Base-by-base conservation (phyloP, 2,329 filamentous ascomycete genomes). In the Aspergillus melleus region DNA sequence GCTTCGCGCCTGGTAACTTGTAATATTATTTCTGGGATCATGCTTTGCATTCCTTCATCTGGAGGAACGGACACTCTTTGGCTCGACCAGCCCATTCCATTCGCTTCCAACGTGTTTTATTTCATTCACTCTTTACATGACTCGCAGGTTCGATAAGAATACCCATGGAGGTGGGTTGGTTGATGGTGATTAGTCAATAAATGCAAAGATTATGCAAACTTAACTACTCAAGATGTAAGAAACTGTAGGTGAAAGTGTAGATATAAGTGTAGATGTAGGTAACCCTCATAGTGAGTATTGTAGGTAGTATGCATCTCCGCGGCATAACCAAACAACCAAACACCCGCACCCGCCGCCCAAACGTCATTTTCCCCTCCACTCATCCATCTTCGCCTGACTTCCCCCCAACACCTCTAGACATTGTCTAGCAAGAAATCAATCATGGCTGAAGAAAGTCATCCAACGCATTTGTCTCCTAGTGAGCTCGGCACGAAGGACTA, bases 401-500 rank as follows among this genome's bases (percentile, higher is more conserved):
- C 44, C 12, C 8, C 12, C 19, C 44, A 22, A 20, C 44, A n/a
- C 22, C 44, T 12, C 14, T 11, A 47, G 19, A 11, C 44, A 11
- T 20, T 47, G 46, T 44, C 32, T 30, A 58, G 19, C 10, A 30
- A 16, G 12, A 12, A 32, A 29, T 12, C 19, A 51, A 54, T 42
- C 53, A 69, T 70, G 65, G 60, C 67, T 44, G 67, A 69, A 36
- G 65, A 71, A 4, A 65, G 52, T 19, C 83, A 80, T 61, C 88
- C 88, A n/a, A 77, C 77, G 1, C 86, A 90, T 68, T 87, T 96
- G 26, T 85, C 90, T 65, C 91, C 92, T 19, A 96, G 84, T 82
- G 73, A 86, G 74, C 85, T 98, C 30, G 94, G 94, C 54, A 96
- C 92, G 30, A 96, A 92, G 77, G 88, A 94, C 82, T 96, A 96